Percentiles rank a stretch among this genome's conserved stretches.
Evolutionary conservation across 2,329 filamentous ascomycete species (phyloP).

Genomic region (Fusarium oxysporum): DNA sequence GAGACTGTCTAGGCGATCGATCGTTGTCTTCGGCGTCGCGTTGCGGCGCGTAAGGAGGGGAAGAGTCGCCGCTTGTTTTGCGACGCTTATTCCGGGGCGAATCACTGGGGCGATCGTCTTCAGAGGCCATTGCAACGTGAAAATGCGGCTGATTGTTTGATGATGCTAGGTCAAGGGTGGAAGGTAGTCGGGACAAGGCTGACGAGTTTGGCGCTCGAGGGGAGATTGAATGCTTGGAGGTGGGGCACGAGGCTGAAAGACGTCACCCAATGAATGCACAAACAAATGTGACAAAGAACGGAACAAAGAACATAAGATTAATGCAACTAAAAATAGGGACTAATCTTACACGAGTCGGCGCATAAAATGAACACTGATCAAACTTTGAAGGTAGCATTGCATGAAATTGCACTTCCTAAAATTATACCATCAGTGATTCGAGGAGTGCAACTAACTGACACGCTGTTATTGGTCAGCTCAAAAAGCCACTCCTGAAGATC

Average conservation of each 20-base stretch:
- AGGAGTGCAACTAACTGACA: constrained; percentile 1
- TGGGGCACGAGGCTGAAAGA: constrained; percentile 36
- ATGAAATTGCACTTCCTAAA: constrained; percentile 17
- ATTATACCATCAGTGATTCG: not conserved
- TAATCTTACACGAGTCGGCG: constrained; percentile 8
- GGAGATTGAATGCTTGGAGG: constrained; percentile 14
- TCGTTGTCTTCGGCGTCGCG: constrained; percentile 33
- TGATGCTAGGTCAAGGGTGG: constrained; percentile 22
- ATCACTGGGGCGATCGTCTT: constrained; percentile 41
- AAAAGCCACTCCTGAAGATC: constrained; percentile 44
- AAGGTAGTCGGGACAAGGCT: constrained; percentile 38
- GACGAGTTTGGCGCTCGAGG: constrained; percentile 8
- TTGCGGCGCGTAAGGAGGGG: constrained; percentile 43
- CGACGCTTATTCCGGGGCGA: constrained; percentile 50
- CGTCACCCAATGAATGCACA: constrained; percentile 20
- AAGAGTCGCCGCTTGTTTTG: constrained; percentile 48
- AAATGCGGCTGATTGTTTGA: constrained; percentile 8
- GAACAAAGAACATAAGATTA: constrained; percentile 9
- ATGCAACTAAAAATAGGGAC: constrained; percentile 21
- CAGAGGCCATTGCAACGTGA: constrained; percentile 46
- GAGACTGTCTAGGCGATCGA: constrained; percentile 15
- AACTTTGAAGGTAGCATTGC: constrained; percentile 7
- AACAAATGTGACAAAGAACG: not conserved
- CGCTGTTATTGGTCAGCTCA: constrained; percentile 27
- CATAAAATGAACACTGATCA: constrained; percentile 3